Base-by-base conservation (phyloP, 176 grass and related monocot species). In the Raddia guianensis region DNA sequence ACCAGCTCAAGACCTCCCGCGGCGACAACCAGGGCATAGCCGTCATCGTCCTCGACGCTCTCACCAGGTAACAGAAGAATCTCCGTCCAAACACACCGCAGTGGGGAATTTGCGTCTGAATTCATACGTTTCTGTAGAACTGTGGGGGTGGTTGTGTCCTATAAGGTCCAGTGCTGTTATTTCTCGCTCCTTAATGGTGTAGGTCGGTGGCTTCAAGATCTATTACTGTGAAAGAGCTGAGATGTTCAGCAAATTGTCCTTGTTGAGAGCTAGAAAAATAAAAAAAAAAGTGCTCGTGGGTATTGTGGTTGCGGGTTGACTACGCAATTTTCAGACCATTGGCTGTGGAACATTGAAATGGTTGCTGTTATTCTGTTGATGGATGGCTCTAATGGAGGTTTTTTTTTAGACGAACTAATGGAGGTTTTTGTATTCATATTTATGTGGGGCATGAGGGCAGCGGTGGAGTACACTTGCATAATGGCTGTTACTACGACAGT, bases 21-120 rank as follows among this genome's bases (percentile, higher is more conserved):
- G 90, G 88, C n/a, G 96, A 99, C 86, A 99, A 99, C 87, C 86
- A 92, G 49, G 96, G 96, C 44, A 99, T 99, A 88, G 92, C 96
- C 57, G 92, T 99, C 48, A 91, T 99, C 15, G 96, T 99, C 47
- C 88, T 99, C 11, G 96, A 99, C 55, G 90, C 90, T 0, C 96
- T 99, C 49, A 90, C 92, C 43, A 95, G 90, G 96, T 95, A 68
- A 55, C 32, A 7, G 19, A n/a, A 15, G 13, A 71, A 9, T 12
- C 58, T 6, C 66, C 84, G 18, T 12, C 14, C 1, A 12, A 8
- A 56, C 37, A 3, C 3, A 51, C 3, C 45, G 75, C 13, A 27
- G 5, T 63, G 62, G 21, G 51, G 1, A 21, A 52, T 52, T 27
- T 44, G 14, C 47, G 47, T 37, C 13, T 12, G 6, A 53, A 63